phyloP scores from a whole-genome alignment of 805 yeast genomes.

The Lachancea waltii region DNA sequence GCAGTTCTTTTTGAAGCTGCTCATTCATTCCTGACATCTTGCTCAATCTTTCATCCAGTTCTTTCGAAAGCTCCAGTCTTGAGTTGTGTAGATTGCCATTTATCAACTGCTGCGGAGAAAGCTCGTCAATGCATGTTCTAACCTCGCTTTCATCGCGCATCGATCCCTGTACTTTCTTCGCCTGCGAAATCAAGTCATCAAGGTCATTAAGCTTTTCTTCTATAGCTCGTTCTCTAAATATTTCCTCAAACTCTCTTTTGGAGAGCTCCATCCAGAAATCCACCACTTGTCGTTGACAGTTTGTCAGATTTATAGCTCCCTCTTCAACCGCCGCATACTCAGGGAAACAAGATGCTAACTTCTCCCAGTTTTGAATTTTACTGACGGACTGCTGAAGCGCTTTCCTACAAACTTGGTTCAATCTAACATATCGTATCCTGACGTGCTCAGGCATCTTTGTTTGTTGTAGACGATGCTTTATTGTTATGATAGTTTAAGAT shows the following conservation, averaged over 20 bases:
- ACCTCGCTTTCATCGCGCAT: slow-evolving; percentile 3
- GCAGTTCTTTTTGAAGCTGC: slow-evolving; percentile 21
- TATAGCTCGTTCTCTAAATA: slow-evolving; percentile 42
- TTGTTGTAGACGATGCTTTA: no score
- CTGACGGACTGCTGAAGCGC: slow-evolving; percentile 48
- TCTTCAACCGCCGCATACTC: slow-evolving; percentile 39
- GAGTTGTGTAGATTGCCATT: slow-evolving; percentile 22
- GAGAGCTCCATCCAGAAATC: slow-evolving; percentile 46
- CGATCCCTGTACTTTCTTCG: slow-evolving; percentile 22
- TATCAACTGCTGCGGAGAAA: slow-evolving; percentile 23
- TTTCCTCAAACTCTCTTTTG: slow-evolving; percentile 47
- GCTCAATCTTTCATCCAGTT: slow-evolving; percentile 21
- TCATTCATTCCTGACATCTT: slow-evolving; percentile 20
- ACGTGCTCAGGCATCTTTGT: slow-evolving; percentile 10
- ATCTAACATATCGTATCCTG: slow-evolving; percentile 42
- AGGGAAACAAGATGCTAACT: slow-evolving; percentile 50
- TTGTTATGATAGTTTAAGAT: no score
- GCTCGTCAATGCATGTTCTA: slow-evolving; percentile 17
- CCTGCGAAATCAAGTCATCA: slow-evolving; percentile 35
- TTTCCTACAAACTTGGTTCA: slow-evolving; percentile 43
- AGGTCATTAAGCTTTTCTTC: slow-evolving; percentile 34
- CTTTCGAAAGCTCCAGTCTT: slow-evolving; percentile 16
- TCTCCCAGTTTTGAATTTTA: slow-evolving; percentile 44
- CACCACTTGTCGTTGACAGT: slow-evolving; percentile 47
- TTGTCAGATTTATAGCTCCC: slow-evolving; percentile 40